Evolutionary conservation across 768 basidiomycete genomes (phyloP).

Genomic region (Russula griseocarnosa): DNA sequence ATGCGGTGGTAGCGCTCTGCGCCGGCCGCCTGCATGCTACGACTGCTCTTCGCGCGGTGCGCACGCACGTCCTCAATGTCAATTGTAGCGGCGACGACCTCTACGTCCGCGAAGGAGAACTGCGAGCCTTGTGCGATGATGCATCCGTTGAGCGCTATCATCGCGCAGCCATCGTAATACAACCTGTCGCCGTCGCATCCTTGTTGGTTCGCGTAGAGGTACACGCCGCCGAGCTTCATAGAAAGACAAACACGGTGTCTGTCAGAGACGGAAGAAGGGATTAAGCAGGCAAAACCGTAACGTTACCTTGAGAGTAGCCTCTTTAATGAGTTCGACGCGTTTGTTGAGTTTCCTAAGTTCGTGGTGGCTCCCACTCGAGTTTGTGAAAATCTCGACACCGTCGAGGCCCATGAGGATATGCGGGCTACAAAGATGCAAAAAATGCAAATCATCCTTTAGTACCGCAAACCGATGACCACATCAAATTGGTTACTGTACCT

Average conservation of each 20-base stretch:
- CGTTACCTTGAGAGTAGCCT: constrained; percentile 87
- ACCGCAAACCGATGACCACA: neutral
- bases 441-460: neutral
- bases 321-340: constrained; percentile 91
- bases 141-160: constrained; percentile 93
- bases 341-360: constrained; percentile 94
- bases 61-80: constrained; percentile 96
- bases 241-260: neutral
- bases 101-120: constrained; percentile 93
- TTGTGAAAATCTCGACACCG: constrained; percentile 98
- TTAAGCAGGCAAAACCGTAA: neutral
- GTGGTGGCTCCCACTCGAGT: constrained; percentile 97
- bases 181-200: constrained; percentile 97
- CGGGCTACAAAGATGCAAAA: constrained; percentile 52
- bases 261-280: too few species aligned
- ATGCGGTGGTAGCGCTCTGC: constrained; percentile 76
- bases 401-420: constrained; percentile 98
- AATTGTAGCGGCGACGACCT: constrained; percentile 92
- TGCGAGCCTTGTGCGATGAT: constrained; percentile 95
- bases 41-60: constrained; percentile 76
- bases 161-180: constrained; percentile 95
- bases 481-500: constrained; percentile 43
- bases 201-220: constrained; percentile 98
- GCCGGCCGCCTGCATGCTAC: constrained; percentile 84
- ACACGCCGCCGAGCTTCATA: constrained; percentile 79